Base-by-base conservation (phyloP, 176 grass and related monocot species). In the Areca catechu region DNA sequence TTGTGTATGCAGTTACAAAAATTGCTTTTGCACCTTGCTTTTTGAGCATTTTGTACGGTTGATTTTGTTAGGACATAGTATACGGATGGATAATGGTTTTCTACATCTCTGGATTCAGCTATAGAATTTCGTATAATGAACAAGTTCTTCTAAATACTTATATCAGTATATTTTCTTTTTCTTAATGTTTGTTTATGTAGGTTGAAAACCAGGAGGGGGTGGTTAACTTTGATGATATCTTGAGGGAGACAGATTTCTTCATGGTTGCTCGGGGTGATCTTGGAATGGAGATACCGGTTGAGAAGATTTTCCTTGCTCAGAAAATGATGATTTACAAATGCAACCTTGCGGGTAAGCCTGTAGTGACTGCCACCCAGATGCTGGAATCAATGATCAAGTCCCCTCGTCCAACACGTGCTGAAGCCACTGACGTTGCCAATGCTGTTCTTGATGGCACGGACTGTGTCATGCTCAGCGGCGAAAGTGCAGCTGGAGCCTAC, bases 241-340 rank as follows among this genome's bases (percentile, higher is more conserved):
- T 95, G 69, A 84, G 85, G 58, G 90, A 89, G 81, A 95, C 90
- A 17, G 90, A 95, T 70, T 69, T 82, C 14, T 95, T 86, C 70
- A 95, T 89, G 90, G 90, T 95, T 86, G 85, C 85, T 6, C 68
- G 90, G 27, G 90, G 90, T 74, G 90, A 95, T 75, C 82, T 95
- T 53, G 90, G 90, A 62, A 95, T 89, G 90, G 90, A 95, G 76
- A 95, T 95, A 60, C 85, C 85, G 43, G 85, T 95, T 5, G 90
- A 89, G 63, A 95, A 95, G 80, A 95, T 95, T 49, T 95, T 95
- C 79, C 82, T 89, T 63, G 90, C 90, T 0, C 90, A 89, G 47
- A 95, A 95, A 51, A 95, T 95, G 90, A 95, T 95, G 90, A 95
- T 95, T 0, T 95, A 89, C 72, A 95, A 95, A 66, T 95, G 90